Evolutionary conservation across 768 basidiomycete genomes (phyloP).

Genomic region (Rhodotorula kratochvilovae): DNA sequence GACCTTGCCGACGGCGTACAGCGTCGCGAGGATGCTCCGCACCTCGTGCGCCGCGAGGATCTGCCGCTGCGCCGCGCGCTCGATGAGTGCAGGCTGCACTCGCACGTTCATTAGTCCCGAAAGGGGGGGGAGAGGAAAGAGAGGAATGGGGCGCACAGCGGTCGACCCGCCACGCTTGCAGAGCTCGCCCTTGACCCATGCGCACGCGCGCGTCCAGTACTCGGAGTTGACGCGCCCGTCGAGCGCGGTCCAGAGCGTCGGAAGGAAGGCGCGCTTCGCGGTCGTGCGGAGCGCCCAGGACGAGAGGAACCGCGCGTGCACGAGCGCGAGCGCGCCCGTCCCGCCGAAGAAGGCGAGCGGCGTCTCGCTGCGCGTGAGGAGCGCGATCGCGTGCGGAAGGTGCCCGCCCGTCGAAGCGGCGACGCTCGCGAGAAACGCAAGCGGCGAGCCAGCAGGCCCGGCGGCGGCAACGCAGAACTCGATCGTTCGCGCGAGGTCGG

Average conservation of each 20-base stretch:
- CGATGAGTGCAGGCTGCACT: not conserved
- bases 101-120: not conserved
- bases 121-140: no score
- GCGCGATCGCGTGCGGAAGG: not conserved
- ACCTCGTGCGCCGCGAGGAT: slow-evolving; percentile 9
- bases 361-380: not conserved
- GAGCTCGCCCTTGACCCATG: slow-evolving; percentile 25
- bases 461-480: not conserved
- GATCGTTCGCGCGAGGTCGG: not conserved
- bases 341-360: slow-evolving; percentile 27
- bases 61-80: not conserved
- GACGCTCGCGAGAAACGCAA: not conserved
- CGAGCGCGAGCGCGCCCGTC: not conserved
- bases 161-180: not conserved
- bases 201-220: slow-evolving; percentile 9
- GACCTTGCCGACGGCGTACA: slow-evolving; percentile 2
- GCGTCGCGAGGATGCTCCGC: not conserved
- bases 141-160: slow-evolving; percentile 7
- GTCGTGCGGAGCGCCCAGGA: slow-evolving; percentile 2
- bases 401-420: no score
- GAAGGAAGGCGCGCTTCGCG: not conserved
- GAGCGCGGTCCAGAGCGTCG: slow-evolving; percentile 13
- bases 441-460: not conserved
- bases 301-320: slow-evolving; percentile 3
- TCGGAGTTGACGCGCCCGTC: slow-evolving; percentile 3